phyloP scores from a whole-genome alignment of 2,329 filamentous ascomycete genomes.

The Alternaria panax region DNA sequence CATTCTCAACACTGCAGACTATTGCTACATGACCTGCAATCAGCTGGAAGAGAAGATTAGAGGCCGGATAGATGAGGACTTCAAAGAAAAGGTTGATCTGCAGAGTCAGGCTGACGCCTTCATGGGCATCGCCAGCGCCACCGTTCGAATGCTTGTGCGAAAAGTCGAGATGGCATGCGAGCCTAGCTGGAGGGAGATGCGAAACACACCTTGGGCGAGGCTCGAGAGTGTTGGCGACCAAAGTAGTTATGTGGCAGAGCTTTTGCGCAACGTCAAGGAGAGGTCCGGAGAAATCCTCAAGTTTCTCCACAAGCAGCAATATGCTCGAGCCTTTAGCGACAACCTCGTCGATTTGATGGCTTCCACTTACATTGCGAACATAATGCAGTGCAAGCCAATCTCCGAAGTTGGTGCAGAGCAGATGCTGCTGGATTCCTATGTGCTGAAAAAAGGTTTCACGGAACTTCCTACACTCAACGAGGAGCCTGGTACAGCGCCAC shows the following conservation, averaged over 20 bases:
- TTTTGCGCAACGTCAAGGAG: slow-evolving; percentile 75
- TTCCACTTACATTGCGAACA: slow-evolving; percentile 78
- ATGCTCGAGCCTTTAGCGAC: slow-evolving; percentile 92
- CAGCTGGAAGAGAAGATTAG: slow-evolving; percentile 96
- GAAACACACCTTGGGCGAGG: slow-evolving; percentile 91
- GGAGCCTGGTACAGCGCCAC: slow-evolving; percentile 65
- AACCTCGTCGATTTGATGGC: slow-evolving; percentile 91
- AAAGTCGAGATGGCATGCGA: slow-evolving; percentile 85
- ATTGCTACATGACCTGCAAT: slow-evolving; percentile 91
- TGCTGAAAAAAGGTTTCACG: slow-evolving; percentile 79
- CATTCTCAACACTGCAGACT: slow-evolving; percentile 95
- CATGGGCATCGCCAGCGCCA: slow-evolving; percentile 89
- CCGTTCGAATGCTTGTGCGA: slow-evolving; percentile 82
- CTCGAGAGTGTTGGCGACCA: slow-evolving; percentile 94
- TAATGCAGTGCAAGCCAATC: slow-evolving; percentile 88
- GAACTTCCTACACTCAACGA: slow-evolving; percentile 70
- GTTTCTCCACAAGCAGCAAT: slow-evolving; percentile 86
- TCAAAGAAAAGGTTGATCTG: slow-evolving; percentile 78
- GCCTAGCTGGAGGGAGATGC: slow-evolving; percentile 94
- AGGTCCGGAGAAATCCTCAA: slow-evolving; percentile 77
- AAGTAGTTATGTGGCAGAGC: slow-evolving; percentile 86
- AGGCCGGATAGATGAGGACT: slow-evolving; percentile 81
- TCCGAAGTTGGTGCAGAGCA: slow-evolving; percentile 95
- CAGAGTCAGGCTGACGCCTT: slow-evolving; percentile 95
- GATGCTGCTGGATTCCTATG: slow-evolving; percentile 96